A percentile compares a stretch with the other conserved stretches of the same genome.
These are phyloP conservation scores for Coniochaeta prunicola DNA, from an alignment of 2,329 filamentous ascomycete genomes.

Conservation along the genomic window DNA sequence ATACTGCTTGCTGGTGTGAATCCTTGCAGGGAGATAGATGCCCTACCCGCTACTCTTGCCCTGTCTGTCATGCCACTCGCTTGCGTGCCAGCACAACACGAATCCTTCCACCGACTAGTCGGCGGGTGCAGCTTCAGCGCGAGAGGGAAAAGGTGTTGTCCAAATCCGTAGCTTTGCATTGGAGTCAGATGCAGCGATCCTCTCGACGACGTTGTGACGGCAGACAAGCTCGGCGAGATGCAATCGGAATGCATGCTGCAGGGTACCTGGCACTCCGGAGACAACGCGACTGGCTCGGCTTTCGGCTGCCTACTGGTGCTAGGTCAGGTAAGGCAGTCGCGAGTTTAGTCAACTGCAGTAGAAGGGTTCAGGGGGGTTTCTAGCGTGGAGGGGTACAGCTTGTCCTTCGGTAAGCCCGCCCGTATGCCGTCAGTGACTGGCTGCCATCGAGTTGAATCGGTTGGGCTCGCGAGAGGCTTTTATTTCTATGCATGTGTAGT, in stretches of 20 bases:
- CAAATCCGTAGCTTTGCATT: too few relatives aligned
- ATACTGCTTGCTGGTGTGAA: too few relatives aligned
- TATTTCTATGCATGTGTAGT: neutral
- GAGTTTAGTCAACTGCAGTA: too few relatives aligned
- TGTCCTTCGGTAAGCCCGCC: neutral
- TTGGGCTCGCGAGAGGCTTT: neutral
- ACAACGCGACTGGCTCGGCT: conserved; percentile 4
- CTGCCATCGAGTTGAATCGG: neutral
- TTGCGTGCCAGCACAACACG: neutral
- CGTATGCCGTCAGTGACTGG: neutral
- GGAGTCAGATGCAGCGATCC: neutral
- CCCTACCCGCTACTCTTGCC: too few relatives aligned
- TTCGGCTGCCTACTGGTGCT: too few relatives aligned
- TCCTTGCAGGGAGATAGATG: too few relatives aligned
- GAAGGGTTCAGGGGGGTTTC: neutral
- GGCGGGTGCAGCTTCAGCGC: too few relatives aligned
- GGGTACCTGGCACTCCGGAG: neutral
- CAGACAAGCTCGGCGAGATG: neutral
- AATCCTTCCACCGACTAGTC: neutral
- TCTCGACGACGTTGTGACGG: neutral
- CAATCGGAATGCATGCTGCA: neutral
- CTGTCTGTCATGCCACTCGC: too few relatives aligned
- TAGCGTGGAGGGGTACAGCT: too few relatives aligned
- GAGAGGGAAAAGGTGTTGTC: too few relatives aligned
- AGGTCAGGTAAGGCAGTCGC: too few relatives aligned